Percentiles rank a stretch among this genome's conserved stretches.
These are phyloP conservation scores for Pilaira anomala DNA, from an alignment of 192 early-diverging fungal genomes.

Conservation along the genomic window DNA sequence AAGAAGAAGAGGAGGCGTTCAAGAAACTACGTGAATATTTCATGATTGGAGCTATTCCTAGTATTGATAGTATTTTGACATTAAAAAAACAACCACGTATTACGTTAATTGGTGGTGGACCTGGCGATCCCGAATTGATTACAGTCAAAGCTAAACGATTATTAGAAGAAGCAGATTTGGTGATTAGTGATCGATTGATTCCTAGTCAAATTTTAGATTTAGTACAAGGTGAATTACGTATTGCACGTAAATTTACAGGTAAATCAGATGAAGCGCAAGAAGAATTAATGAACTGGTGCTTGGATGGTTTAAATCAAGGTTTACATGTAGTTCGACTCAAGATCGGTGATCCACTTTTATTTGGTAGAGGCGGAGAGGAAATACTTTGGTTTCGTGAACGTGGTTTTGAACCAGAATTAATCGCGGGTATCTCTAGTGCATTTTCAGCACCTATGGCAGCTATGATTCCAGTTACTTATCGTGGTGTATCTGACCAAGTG, in stretches of 20 bases:
- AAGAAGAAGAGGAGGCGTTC: slow-evolving; percentile 55
- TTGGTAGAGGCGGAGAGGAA: slow-evolving; percentile 92
- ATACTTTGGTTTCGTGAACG: slow-evolving; percentile 64
- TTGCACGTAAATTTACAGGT: slow-evolving; percentile 65
- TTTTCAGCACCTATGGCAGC: slow-evolving; percentile 73
- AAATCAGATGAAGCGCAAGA: slow-evolving; percentile 72
- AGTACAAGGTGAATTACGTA: slow-evolving; percentile 54
- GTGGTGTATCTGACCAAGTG: slow-evolving; percentile 84
- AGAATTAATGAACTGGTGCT: slow-evolving; percentile 68
- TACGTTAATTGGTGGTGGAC: slow-evolving; percentile 79
- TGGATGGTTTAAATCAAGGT: slow-evolving; percentile 64
- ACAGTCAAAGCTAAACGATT: slow-evolving; percentile 65
- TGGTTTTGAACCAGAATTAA: slow-evolving; percentile 67
- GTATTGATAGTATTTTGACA: slow-evolving; percentile 19
- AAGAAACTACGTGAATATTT: slow-evolving; percentile 62
- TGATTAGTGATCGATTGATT: slow-evolving; percentile 80
- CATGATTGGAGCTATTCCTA: slow-evolving; percentile 37
- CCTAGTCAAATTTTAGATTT: slow-evolving; percentile 53
- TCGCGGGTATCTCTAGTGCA: slow-evolving; percentile 77
- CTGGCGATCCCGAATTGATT: slow-evolving; percentile 78
- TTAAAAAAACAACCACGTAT: slow-evolving; percentile 37
- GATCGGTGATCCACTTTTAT: slow-evolving; percentile 91
- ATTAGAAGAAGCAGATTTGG: slow-evolving; percentile 73
- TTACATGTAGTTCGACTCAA: slow-evolving; percentile 81
- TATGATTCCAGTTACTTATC: slow-evolving; percentile 81